A percentile compares a stretch with the other conserved stretches of the same genome.
phyloP scores from a whole-genome alignment of 495 filamentous ascomycete genomes.

The Hypoxylon fuscum region DNA sequence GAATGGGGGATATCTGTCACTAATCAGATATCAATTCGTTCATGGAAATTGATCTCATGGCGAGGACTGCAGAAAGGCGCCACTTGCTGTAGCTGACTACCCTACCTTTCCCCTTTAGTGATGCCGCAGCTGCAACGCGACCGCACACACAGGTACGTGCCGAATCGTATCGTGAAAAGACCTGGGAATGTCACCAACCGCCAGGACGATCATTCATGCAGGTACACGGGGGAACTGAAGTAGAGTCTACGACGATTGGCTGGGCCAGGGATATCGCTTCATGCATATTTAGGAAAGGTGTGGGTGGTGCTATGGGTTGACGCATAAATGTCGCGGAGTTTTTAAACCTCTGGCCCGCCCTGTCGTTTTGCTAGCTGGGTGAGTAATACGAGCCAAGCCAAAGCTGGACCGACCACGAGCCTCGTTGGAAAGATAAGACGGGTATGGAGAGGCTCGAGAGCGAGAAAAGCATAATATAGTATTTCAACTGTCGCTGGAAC shows the following conservation, averaged over 20 bases:
- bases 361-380: background rate
- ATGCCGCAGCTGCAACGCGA: slow-evolving; percentile 20
- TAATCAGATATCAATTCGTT: slow-evolving; percentile 13
- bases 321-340: slow-evolving; percentile 28
- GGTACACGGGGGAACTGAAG: slow-evolving; percentile 10
- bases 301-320: slow-evolving; percentile 5
- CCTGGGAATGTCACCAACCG: background rate
- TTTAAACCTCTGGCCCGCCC: slow-evolving; percentile 2
- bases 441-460: background rate
- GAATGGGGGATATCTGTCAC: background rate
- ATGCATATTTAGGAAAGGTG: slow-evolving; percentile 13
- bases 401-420: background rate
- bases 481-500: too few species aligned
- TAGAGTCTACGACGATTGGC: slow-evolving; percentile 14
- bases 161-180: slow-evolving; percentile 4
- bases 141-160: slow-evolving; percentile 20
- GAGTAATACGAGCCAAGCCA: slow-evolving; percentile 4
- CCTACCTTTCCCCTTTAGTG: background rate
- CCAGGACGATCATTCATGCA: slow-evolving; percentile 28
- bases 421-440: background rate
- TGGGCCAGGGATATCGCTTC: background rate
- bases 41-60: slow-evolving; percentile 1
- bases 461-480: background rate
- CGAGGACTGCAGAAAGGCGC: background rate
- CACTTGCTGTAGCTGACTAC: background rate